Percentiles rank a stretch among this genome's conserved stretches.
Conservation (phyloP, 495 filamentous ascomycete species). For the Penicillium paradoxum region DNA sequence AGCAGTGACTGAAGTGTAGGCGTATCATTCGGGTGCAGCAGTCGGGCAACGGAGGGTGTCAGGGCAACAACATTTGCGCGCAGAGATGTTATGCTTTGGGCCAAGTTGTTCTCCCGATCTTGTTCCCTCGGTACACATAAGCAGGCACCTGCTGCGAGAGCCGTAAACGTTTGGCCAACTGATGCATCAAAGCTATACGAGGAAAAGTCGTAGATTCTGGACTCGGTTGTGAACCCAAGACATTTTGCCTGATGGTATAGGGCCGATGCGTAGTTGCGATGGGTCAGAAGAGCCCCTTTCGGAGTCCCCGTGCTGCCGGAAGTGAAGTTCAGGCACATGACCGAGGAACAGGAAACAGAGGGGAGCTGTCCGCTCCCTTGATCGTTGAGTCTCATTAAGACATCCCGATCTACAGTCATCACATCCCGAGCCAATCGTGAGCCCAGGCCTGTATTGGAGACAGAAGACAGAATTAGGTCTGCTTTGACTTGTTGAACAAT, state of each 20-base stretch:
- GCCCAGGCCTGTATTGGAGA: background rate
- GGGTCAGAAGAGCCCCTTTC: background rate
- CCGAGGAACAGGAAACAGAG: background rate
- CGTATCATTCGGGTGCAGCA: constrained; percentile 28
- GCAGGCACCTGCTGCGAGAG: too few species aligned
- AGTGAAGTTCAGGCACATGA: background rate
- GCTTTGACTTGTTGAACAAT: background rate
- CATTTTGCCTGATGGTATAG: background rate
- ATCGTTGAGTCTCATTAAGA: background rate
- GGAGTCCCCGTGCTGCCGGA: background rate
- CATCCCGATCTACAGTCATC: background rate
- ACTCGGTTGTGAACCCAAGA: background rate
- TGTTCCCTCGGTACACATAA: background rate
- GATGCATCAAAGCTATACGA: background rate
- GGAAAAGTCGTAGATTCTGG: background rate
- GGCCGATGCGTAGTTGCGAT: background rate
- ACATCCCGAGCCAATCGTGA: too few species aligned
- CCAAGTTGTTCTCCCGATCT: background rate
- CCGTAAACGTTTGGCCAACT: too few species aligned
- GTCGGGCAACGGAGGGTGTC: constrained; percentile 27
- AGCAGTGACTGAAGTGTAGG: too few species aligned
- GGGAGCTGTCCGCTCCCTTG: background rate
- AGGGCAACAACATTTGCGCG: too few species aligned
- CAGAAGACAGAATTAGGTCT: background rate
- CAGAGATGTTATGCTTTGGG: too few species aligned